Conservation (phyloP, 495 filamentous ascomycete species). For the Talaromyces nanjingensis region DNA sequence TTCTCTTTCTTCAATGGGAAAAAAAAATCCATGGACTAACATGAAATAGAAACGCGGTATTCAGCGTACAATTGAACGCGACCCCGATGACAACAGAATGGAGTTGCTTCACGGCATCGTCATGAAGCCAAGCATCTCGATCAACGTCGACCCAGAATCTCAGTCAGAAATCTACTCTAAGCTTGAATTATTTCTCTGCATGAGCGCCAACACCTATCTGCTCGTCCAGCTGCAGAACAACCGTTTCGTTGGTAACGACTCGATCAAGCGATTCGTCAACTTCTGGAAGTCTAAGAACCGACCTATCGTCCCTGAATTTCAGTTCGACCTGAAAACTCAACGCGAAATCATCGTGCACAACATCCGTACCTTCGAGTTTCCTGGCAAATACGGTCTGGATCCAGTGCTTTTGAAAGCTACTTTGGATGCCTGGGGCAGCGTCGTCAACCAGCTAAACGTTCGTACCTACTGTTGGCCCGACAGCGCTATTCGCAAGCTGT, state of each 20-base stretch:
- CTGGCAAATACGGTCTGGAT: slow-evolving; percentile 32
- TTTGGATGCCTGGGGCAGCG: slow-evolving; percentile 44
- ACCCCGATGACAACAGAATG: slow-evolving; percentile 5
- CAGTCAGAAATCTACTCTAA: slow-evolving; percentile 49
- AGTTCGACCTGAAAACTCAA: slow-evolving; percentile 51
- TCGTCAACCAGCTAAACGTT: slow-evolving; percentile 44
- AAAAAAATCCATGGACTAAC: not conserved
- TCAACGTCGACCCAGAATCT: slow-evolving; percentile 36
- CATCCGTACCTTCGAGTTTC: slow-evolving; percentile 41
- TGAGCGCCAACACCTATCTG: slow-evolving; percentile 45
- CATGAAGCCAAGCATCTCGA: slow-evolving; percentile 22
- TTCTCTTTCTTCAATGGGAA: not conserved
- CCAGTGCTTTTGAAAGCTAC: slow-evolving; percentile 37
- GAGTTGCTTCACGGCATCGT: slow-evolving; percentile 10
- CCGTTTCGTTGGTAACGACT: slow-evolving; percentile 38
- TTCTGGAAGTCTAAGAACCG: slow-evolving; percentile 45
- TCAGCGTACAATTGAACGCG: slow-evolving; percentile 1
- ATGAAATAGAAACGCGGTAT: not conserved
- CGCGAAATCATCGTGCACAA: slow-evolving; percentile 44
- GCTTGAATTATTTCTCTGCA: slow-evolving; percentile 48
- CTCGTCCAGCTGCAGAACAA: slow-evolving; percentile 36
- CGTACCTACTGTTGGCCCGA: slow-evolving; percentile 52
- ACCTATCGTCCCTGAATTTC: slow-evolving; percentile 47
- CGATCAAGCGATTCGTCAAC: slow-evolving; percentile 38
- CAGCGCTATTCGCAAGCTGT: slow-evolving; percentile 45